Conservation (phyloP, 345 rosid genomes). For the Brassica cretica region DNA sequence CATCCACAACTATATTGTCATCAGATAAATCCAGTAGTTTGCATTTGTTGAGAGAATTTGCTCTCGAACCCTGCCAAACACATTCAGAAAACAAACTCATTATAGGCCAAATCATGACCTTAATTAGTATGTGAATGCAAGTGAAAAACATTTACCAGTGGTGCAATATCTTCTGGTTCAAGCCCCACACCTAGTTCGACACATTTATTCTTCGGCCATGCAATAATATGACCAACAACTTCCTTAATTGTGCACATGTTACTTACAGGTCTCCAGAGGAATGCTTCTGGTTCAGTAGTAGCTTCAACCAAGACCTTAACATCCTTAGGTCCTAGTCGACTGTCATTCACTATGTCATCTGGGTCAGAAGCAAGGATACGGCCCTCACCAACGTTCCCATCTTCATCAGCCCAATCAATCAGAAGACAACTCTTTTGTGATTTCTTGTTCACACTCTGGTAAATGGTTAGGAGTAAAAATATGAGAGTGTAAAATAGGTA, state of each 20-base stretch:
- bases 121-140: not conserved
- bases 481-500: not conserved
- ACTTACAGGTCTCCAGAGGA: not conserved
- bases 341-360: not conserved
- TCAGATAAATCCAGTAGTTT: not conserved
- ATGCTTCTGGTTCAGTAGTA: not conserved
- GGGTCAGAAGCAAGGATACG: not conserved
- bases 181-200: not conserved
- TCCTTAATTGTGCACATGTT: not conserved
- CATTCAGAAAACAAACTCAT: too few species aligned
- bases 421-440: not conserved
- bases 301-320: not conserved
- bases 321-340: not conserved
- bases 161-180: not conserved
- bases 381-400: not conserved
- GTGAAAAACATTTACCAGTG: not conserved
- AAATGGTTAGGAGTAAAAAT: not conserved
- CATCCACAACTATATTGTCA: not conserved
- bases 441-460: not conserved
- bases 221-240: not conserved
- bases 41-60: not conserved
- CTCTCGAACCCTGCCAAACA: not conserved
- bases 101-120: too few species aligned
- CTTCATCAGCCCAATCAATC: not conserved
- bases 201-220: not conserved